Conservation (phyloP, 768 basidiomycete species). For the Trichaptum fuscoviolaceum region DNA sequence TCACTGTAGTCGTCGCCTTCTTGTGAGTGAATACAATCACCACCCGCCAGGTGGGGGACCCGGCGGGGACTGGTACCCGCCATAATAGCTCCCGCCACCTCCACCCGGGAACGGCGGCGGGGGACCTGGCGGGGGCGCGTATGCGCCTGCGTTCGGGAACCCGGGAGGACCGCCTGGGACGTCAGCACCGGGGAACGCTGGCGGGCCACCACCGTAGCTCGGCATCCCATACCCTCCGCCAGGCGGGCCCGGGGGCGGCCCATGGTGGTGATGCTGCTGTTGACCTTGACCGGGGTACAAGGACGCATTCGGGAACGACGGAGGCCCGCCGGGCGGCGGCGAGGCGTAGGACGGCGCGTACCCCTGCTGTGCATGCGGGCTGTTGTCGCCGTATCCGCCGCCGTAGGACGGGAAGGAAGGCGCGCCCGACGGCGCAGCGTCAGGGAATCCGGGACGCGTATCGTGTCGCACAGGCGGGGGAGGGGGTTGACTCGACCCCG, state of each 20-base stretch:
- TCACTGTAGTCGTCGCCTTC: too few species aligned
- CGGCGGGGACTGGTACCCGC: neutral
- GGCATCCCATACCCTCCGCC: constrained; percentile 14
- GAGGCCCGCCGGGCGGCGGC: constrained; percentile 5
- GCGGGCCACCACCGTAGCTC: constrained; percentile 8
- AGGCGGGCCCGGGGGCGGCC: constrained; percentile 10
- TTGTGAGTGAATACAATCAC: neutral
- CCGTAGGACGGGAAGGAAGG: constrained; percentile 20
- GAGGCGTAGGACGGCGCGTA: constrained; percentile 33
- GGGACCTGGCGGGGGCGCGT: neutral
- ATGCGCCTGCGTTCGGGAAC: constrained; percentile 1
- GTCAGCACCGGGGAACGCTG: neutral
- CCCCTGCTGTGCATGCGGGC: constrained; percentile 13
- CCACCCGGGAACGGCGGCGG: constrained; percentile 1
- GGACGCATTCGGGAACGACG: constrained; percentile 10
- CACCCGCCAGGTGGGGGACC: neutral
- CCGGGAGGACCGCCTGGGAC: neutral
- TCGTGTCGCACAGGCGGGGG: neutral
- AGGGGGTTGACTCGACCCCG: neutral
- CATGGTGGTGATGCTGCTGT: constrained; percentile 18
- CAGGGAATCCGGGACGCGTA: constrained; percentile 8
- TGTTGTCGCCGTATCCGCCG: constrained; percentile 10
- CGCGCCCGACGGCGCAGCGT: constrained; percentile 26
- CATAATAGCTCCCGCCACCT: neutral
- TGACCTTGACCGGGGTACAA: constrained; percentile 21